Evolutionary conservation across 495 filamentous ascomycete genomes (phyloP).

Genomic region (Melanomma pulvis-pyrius): DNA sequence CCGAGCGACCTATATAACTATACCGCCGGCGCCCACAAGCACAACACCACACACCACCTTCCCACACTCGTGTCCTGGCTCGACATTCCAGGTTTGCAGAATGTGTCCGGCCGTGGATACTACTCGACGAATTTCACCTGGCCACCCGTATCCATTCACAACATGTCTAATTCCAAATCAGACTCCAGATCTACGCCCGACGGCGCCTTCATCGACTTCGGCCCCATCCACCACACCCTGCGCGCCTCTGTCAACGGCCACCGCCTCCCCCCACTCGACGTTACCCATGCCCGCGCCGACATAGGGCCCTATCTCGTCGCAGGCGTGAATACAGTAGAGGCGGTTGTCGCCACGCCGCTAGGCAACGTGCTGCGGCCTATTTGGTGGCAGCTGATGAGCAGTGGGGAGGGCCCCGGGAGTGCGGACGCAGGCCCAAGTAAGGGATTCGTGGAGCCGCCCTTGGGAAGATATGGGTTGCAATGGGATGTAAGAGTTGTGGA

Average conservation of each 20-base stretch:
- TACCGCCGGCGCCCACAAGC: slow-evolving; percentile 35
- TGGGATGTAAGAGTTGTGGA: slow-evolving; percentile 2
- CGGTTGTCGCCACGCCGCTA: slow-evolving; percentile 19
- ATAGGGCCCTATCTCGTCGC: slow-evolving; percentile 31
- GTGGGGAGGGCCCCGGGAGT: slow-evolving; percentile 17
- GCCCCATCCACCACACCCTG: slow-evolving; percentile 57
- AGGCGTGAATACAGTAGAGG: slow-evolving; percentile 32
- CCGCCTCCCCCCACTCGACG: slow-evolving; percentile 38
- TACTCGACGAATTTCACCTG: slow-evolving; percentile 53
- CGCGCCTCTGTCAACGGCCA: slow-evolving; percentile 51
- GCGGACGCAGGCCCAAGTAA: slow-evolving; percentile 14
- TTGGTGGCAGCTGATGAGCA: slow-evolving; percentile 13
- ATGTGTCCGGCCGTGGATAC: slow-evolving; percentile 65
- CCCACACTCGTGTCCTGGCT: slow-evolving; percentile 47
- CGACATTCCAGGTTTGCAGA: slow-evolving; percentile 59
- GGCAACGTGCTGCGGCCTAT: slow-evolving; percentile 19
- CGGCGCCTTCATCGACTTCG: slow-evolving; percentile 49
- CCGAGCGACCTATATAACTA: slow-evolving; percentile 44
- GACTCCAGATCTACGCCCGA: not conserved
- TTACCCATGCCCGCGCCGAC: slow-evolving; percentile 32
- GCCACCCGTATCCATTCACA: slow-evolving; percentile 45
- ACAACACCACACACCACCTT: slow-evolving; percentile 44
- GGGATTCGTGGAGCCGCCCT: slow-evolving; percentile 16
- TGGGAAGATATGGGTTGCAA: slow-evolving; percentile 14
- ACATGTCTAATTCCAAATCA: slow-evolving; percentile 17